A percentile compares a stretch with the other conserved stretches of the same genome.
phyloP scores from a whole-genome alignment of 768 basidiomycete species.

The Chlorophyllum brunneum region DNA sequence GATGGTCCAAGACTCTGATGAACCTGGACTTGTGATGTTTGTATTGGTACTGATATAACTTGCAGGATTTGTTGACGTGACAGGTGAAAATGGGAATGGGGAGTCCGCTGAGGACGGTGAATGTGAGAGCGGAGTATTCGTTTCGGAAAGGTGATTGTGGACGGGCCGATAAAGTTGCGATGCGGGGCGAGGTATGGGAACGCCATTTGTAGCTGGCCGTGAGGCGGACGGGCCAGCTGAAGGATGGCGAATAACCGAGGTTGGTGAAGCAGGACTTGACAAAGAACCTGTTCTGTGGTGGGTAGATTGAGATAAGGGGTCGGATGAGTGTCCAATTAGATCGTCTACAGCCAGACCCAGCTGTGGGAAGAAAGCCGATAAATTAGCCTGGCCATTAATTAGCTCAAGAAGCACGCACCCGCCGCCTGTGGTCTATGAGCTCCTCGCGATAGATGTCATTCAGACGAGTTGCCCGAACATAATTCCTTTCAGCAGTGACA shows the following conservation, averaged over 20 bases:
- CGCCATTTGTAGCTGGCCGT: slow-evolving; percentile 35
- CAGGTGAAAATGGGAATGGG: slow-evolving; percentile 64
- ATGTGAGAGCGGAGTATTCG: slow-evolving; percentile 60
- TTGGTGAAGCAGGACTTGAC: slow-evolving; percentile 40
- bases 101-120: slow-evolving; percentile 67
- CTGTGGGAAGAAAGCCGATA: slow-evolving; percentile 30
- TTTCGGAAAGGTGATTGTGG: slow-evolving; percentile 40
- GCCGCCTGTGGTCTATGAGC: slow-evolving; percentile 68
- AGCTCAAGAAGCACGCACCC: slow-evolving; percentile 46
- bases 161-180: slow-evolving; percentile 59
- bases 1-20: slow-evolving; percentile 50
- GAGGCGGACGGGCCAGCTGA: slow-evolving; percentile 15
- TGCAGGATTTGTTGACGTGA: slow-evolving; percentile 46
- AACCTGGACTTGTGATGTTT: slow-evolving; percentile 70
- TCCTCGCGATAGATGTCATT: slow-evolving; percentile 87
- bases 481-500: slow-evolving; percentile 74
- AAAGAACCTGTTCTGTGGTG: slow-evolving; percentile 47
- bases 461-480: slow-evolving; percentile 64
- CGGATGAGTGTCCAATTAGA: slow-evolving; percentile 65
- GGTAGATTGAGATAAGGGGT: slow-evolving; percentile 69
- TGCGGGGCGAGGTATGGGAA: slow-evolving; percentile 74
- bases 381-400: slow-evolving; percentile 1
- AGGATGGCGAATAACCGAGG: slow-evolving; percentile 36
- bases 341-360: slow-evolving; percentile 76
- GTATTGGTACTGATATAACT: slow-evolving; percentile 59